Evolutionary conservation across 306 rosid genomes (phyloP).

Genomic region (Cicer cuneatum): DNA sequence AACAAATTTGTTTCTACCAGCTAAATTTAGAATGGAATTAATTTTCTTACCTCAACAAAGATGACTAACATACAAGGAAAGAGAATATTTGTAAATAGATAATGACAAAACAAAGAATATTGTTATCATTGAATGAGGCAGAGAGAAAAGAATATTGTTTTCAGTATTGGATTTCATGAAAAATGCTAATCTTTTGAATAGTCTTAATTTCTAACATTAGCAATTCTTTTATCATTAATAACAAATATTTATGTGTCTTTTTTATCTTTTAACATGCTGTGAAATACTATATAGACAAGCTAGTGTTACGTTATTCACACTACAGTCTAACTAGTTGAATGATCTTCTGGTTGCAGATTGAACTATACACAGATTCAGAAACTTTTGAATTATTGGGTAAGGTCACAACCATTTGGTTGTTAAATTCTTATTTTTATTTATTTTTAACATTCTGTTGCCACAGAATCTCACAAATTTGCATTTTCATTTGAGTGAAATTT

Average conservation of each 20-base stretch:
- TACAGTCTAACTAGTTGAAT: slow-evolving; percentile 44
- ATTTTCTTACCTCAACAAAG: too few relatives aligned
- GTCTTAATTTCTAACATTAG: too few relatives aligned
- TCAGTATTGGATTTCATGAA: not conserved
- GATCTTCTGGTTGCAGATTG: slow-evolving; percentile 62
- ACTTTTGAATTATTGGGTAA: slow-evolving; percentile 68
- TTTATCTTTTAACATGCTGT: too few relatives aligned
- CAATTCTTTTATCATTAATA: too few relatives aligned
- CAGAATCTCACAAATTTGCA: slow-evolving; percentile 27
- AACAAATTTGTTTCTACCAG: too few relatives aligned
- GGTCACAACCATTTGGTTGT: slow-evolving; percentile 35
- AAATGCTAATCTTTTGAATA: not conserved
- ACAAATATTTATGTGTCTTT: not conserved
- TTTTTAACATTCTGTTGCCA: not conserved
- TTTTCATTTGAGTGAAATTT: slow-evolving; percentile 41
- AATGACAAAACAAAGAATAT: too few relatives aligned
- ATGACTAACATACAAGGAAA: too few relatives aligned
- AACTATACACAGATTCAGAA: slow-evolving; percentile 69
- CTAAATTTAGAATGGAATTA: too few relatives aligned
- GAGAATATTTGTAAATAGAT: too few relatives aligned
- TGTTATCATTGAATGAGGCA: too few relatives aligned
- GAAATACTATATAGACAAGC: too few relatives aligned
- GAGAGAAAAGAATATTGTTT: too few relatives aligned
- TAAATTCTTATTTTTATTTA: not conserved
- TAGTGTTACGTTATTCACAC: not conserved